A percentile compares a stretch with the other conserved stretches of the same genome.
These are phyloP conservation scores for Fraxinus americana DNA, from an alignment of 257 asterid species.

Conservation along the genomic window DNA sequence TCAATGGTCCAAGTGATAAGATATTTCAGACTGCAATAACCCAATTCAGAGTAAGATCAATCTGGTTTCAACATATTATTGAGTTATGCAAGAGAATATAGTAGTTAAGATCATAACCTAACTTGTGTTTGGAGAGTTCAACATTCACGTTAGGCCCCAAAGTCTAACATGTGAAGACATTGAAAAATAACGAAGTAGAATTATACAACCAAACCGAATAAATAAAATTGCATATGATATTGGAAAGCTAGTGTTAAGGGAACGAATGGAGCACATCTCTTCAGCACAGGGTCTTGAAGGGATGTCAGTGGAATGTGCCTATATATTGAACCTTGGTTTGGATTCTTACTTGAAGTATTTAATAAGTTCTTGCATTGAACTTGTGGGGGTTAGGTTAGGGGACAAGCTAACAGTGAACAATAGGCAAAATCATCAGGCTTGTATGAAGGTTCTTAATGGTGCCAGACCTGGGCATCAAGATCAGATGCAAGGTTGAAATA, in stretches of 20 bases:
- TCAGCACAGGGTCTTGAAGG: constrained; percentile 79
- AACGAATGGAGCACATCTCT: constrained; percentile 83
- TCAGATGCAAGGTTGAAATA: no score
- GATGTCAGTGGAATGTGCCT: constrained; percentile 75
- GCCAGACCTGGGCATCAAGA: no score
- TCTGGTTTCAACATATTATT: not conserved
- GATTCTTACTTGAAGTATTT: constrained; percentile 53
- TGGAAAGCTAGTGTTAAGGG: constrained; percentile 41
- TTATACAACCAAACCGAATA: not conserved
- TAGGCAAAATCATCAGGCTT: no score
- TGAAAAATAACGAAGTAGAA: not conserved
- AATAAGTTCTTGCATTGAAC: no score
- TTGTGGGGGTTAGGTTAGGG: no score
- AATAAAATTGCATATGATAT: not conserved
- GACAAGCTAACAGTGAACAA: no score
- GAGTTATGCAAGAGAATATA: not conserved
- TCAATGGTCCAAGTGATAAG: not conserved
- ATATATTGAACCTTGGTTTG: constrained; percentile 71
- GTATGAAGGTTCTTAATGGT: no score
- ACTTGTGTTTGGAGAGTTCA: not conserved
- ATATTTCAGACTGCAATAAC: not conserved
- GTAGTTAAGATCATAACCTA: not conserved
- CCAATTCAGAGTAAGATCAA: not conserved
- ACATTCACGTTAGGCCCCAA: not conserved
- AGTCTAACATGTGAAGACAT: not conserved